These are phyloP conservation scores for Pezicula neosporulosa DNA, from an alignment of 2,329 filamentous ascomycete species.

Conservation along the genomic window DNA sequence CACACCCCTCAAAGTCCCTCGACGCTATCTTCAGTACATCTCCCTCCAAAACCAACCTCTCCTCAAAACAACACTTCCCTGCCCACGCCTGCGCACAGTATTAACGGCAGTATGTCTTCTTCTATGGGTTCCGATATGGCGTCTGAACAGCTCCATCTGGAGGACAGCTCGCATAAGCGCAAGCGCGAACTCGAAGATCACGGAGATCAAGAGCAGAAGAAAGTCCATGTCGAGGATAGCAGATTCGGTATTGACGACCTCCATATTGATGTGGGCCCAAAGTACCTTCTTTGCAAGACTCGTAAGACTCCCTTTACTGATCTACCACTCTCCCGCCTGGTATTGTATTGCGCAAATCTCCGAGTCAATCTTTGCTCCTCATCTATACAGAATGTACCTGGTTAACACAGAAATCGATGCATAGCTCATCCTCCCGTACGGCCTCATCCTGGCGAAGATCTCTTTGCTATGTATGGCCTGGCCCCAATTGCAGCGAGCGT, in stretches of 20 bases:
- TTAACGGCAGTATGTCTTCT: conserved; percentile 46
- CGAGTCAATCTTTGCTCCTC: conserved; percentile 12
- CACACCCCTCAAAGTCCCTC: conserved; percentile 66
- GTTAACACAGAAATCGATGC: conserved; percentile 29
- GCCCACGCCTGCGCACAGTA: conserved; percentile 60
- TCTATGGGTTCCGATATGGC: conserved; percentile 13
- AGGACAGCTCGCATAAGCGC: conserved; percentile 57
- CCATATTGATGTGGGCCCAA: conserved; percentile 62
- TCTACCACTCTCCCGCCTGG: conserved; percentile 7
- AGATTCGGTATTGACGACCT: conserved; percentile 61
- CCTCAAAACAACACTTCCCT: conserved; percentile 40
- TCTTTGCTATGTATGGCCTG: conserved; percentile 57
- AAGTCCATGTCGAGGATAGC: conserved; percentile 58
- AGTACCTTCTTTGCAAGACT: conserved; percentile 64
- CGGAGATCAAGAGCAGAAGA: conserved; percentile 56
- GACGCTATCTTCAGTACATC: conserved; percentile 44
- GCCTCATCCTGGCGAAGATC: conserved; percentile 50
- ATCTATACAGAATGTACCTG: conserved; percentile 20
- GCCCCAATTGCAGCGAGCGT: conserved; percentile 56
- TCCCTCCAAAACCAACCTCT: conserved; percentile 43
- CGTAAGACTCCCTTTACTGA: conserved; percentile 53
- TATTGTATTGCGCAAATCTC: conserved; percentile 10
- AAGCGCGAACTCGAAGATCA: conserved; percentile 56
- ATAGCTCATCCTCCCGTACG: conserved; percentile 31
- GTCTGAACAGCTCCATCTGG: conserved; percentile 29